Conservation (phyloP, 768 basidiomycete genomes). For the Mrakia gelida region DNA sequence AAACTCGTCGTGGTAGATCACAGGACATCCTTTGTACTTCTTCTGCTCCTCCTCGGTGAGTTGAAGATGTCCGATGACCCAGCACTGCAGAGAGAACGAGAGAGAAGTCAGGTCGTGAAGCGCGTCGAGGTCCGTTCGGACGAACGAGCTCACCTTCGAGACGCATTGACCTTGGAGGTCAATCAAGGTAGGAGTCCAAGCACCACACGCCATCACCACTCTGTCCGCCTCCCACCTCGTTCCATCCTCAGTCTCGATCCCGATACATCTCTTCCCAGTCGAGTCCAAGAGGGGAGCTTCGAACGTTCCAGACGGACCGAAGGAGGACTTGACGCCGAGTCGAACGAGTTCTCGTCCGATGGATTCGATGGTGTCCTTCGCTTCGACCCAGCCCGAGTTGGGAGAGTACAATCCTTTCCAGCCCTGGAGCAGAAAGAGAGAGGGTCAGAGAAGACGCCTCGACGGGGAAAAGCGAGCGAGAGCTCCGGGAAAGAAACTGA, state of each 20-base stretch:
- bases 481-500: no score
- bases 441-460: neutral
- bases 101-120: neutral
- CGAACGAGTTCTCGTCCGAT: conserved; percentile 37
- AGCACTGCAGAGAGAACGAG: conserved; percentile 28
- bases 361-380: conserved; percentile 39
- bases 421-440: conserved; percentile 21
- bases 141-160: conserved; percentile 37
- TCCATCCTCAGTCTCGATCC: conserved; percentile 39
- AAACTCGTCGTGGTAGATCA: conserved; percentile 41
- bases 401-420: conserved; percentile 40
- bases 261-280: conserved; percentile 36
- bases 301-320: conserved; percentile 41
- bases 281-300: conserved; percentile 34
- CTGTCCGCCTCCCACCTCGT: conserved; percentile 38
- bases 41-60: conserved; percentile 40
- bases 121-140: neutral
- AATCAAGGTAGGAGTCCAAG: conserved; percentile 39
- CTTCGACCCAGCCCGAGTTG: conserved; percentile 42
- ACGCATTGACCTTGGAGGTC: conserved; percentile 43
- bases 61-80: conserved; percentile 43
- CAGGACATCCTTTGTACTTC: conserved; percentile 36
- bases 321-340: conserved; percentile 38
- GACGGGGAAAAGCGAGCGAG: no score
- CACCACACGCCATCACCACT: conserved; percentile 42